phyloP scores from a whole-genome alignment of 768 basidiomycete genomes.

The Kwoniella europaea region DNA sequence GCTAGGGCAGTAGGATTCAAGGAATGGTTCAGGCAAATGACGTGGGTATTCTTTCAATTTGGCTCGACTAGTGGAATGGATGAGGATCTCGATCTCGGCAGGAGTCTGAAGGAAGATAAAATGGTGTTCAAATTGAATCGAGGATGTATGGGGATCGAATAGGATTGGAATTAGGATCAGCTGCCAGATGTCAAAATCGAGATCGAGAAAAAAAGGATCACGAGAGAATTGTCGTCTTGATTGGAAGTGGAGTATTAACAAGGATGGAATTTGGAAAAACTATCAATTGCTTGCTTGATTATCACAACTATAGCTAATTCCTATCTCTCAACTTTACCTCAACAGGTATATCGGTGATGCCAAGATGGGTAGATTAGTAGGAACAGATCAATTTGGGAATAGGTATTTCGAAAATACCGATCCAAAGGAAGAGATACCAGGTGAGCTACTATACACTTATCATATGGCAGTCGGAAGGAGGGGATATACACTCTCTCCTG shows the following conservation, averaged over 20 bases:
- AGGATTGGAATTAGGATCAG: no score
- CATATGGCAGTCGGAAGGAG: neutral
- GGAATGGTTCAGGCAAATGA: constrained; percentile 82
- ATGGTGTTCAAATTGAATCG: neutral
- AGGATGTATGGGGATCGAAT: no score
- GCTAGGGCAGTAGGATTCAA: constrained; percentile 75
- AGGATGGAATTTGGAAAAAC: no score
- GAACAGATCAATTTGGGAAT: constrained; percentile 73
- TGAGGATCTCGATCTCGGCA: neutral
- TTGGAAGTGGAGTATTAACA: no score
- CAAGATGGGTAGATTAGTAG: constrained; percentile 72
- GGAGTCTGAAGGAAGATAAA: neutral
- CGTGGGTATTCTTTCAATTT: constrained; percentile 36
- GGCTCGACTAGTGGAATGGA: neutral
- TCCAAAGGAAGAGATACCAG: constrained; percentile 83
- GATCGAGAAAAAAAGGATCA: no score
- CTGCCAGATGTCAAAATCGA: no score
- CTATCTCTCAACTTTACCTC: neutral
- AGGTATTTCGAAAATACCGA: constrained; percentile 91
- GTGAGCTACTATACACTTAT: constrained; percentile 60
- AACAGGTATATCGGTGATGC: constrained; percentile 90
- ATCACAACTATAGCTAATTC: neutral
- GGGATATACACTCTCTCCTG: no score
- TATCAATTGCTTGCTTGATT: no score
- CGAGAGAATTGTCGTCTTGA: no score